Base-by-base conservation (phyloP, 306 rosid genomes). In the Abrus pulchellus region DNA sequence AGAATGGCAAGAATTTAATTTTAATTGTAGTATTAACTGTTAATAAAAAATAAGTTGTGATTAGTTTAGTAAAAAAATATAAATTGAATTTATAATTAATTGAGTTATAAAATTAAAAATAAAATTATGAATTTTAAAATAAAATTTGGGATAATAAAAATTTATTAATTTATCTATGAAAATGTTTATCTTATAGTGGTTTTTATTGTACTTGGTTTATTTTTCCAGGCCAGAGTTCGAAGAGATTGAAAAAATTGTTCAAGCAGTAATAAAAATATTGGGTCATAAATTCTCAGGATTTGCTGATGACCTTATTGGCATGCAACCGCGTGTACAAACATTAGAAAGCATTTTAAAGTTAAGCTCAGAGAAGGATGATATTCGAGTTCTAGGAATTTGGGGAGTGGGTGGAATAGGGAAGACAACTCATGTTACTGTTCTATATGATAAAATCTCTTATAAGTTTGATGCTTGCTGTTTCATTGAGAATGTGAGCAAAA, bases 401-500 rank as follows among this genome's bases (percentile, higher is more conserved):
- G 85, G 85, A 3, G 75, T 82, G 81, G 59, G 40, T 9, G 85
- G 85, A 56, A 38, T 75, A 3, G 77, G 85, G 12, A 82, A 82
- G 59, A 82, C 85, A n/a, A 82, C 85, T 59, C 81, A 27, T 4
- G 81, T 66, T 1, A 3, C 48, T 5, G 83, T 29, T 1, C 38
- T 71, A 12, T 71, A 61, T n/a, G 73, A 71, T 12, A 80, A 36
- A 72, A 50, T 80, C 28, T 80, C 83, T 11, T 14, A 71, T 9
- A 71, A 29, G 12, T 82, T 82, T 61, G 68, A 47, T 7, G 68
- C 78, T 9, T 6, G 9, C 2, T 80, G 83, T 38, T 71, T 80
- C 9, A 41, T 80, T 49, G 56, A 71, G 9, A 40, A 71, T 9
- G 56, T 61, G 11, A 61, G 77, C 55, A 49, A 36, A 68, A 7